A percentile compares a stretch with the other conserved stretches of the same genome.
phyloP scores from a whole-genome alignment of 768 basidiomycete species.

The Agrocybe praecox region DNA sequence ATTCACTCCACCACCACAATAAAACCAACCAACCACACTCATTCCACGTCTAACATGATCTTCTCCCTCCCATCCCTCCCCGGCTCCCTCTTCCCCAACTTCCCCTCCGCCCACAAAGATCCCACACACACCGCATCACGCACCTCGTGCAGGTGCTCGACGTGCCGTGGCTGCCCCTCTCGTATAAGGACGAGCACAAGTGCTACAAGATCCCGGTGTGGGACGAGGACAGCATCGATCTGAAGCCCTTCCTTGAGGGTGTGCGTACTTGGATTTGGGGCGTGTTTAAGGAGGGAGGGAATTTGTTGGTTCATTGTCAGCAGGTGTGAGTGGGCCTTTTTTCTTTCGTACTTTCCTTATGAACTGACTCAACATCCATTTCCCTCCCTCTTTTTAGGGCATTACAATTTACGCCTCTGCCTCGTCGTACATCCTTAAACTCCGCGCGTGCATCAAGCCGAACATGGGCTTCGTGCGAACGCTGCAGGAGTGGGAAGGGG shows the following conservation, averaged over 20 bases:
- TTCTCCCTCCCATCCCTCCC: too few species aligned
- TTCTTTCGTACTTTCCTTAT: too few species aligned
- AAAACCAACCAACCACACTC: too few species aligned
- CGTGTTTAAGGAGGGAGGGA: slow-evolving; percentile 59
- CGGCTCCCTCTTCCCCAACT: slow-evolving; percentile 35
- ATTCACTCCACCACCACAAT: too few species aligned
- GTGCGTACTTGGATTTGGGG: slow-evolving; percentile 69
- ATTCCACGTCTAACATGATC: too few species aligned
- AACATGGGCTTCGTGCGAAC: slow-evolving; percentile 67
- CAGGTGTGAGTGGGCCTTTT: slow-evolving; percentile 62
- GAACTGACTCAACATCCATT: too few species aligned
- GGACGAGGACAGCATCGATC: slow-evolving; percentile 61
- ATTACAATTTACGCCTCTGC: slow-evolving; percentile 68
- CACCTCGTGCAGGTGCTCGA: slow-evolving; percentile 72
- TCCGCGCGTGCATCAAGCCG: slow-evolving; percentile 70
- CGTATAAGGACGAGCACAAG: too few species aligned
- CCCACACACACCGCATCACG: slow-evolving; percentile 49
- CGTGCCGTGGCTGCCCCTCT: slow-evolving; percentile 62
- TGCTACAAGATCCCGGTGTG: slow-evolving; percentile 71
- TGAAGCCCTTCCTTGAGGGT: slow-evolving; percentile 68
- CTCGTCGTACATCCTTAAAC: slow-evolving; percentile 53
- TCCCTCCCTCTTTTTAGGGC: not conserved
- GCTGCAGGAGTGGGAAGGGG: slow-evolving; percentile 55
- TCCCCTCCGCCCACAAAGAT: slow-evolving; percentile 62
- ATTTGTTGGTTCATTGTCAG: slow-evolving; percentile 80